phyloP scores from a whole-genome alignment of 2,329 filamentous ascomycete genomes.

The Calycina marina region DNA sequence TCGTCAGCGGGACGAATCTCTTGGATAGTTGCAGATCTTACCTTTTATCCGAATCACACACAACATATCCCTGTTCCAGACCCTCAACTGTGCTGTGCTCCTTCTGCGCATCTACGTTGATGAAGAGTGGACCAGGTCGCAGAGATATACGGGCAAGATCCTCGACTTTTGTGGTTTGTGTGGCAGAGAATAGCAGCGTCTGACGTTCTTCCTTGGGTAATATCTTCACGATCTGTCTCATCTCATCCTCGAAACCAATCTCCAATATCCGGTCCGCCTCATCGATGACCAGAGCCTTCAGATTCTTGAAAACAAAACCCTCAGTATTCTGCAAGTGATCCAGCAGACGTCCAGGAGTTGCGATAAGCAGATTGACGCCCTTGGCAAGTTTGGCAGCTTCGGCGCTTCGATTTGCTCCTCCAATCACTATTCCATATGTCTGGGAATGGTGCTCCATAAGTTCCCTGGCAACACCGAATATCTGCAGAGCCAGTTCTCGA shows the following conservation, averaged over 20 bases:
- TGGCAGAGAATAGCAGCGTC: conserved; percentile 97
- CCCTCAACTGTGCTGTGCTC: conserved; percentile 86
- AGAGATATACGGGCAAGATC: conserved; percentile 91
- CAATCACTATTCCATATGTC: conserved; percentile 91
- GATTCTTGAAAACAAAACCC: conserved; percentile 80
- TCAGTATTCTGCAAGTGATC: conserved; percentile 91
- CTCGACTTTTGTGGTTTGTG: conserved; percentile 96
- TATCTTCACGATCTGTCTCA: conserved; percentile 92
- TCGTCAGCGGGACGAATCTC: too few species aligned
- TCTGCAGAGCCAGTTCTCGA: conserved; percentile 84
- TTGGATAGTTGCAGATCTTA: too few species aligned
- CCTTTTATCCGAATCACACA: conserved; percentile 85
- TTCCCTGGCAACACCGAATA: conserved; percentile 87
- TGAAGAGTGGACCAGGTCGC: conserved; percentile 79
- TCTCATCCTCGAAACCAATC: conserved; percentile 97
- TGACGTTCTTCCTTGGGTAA: conserved; percentile 75
- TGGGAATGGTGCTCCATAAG: conserved; percentile 89
- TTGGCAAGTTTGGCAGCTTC: conserved; percentile 91
- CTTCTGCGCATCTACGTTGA: conserved; percentile 88
- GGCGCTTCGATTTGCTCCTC: conserved; percentile 77
- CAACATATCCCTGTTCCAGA: conserved; percentile 87
- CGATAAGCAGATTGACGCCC: conserved; percentile 88
- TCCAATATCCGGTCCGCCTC: conserved; percentile 95
- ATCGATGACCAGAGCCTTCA: conserved; percentile 85
- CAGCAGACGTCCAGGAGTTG: conserved; percentile 80